phyloP scores from a whole-genome alignment of 257 asterid species.

The Anisodus tanguticus region DNA sequence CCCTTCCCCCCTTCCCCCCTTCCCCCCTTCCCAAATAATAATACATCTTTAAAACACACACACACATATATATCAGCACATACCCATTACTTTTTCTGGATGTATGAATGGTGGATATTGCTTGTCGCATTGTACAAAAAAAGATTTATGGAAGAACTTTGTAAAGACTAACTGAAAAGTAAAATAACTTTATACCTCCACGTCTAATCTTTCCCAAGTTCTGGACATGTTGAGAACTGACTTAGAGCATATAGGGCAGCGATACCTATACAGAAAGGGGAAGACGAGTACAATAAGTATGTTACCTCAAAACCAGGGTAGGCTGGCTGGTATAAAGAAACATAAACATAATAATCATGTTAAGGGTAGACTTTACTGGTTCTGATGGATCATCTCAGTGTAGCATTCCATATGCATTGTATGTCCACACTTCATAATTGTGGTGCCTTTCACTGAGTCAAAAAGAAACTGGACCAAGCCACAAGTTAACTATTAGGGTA shows the following conservation, averaged over 20 bases:
- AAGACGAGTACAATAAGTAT: neutral
- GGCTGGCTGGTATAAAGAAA: constrained; percentile 13
- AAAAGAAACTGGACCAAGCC: constrained; percentile 73
- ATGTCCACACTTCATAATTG: constrained; percentile 86
- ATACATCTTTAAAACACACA: too few relatives aligned
- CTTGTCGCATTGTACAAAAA: constrained; percentile 24
- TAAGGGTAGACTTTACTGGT: constrained; percentile 62
- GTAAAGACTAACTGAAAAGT: constrained; percentile 3
- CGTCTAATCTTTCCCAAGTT: constrained; percentile 72
- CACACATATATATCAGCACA: neutral
- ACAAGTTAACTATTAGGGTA: constrained; percentile 23
- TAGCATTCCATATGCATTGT: constrained; percentile 80
- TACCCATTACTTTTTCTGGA: neutral
- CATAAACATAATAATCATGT: constrained; percentile 8
- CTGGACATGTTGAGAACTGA: constrained; percentile 65
- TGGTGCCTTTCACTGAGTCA: constrained; percentile 76
- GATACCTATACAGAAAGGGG: constrained; percentile 58
- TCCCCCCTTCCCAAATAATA: neutral
- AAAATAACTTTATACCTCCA: constrained; percentile 58
- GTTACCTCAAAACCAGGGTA: neutral
- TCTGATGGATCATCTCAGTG: constrained; percentile 60
- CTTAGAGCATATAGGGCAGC: constrained; percentile 92
- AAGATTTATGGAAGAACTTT: constrained; percentile 20
- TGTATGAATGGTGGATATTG: constrained; percentile 6
- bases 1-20: neutral